Evolutionary conservation across 345 rosid species (phyloP).

Genomic region (Mangifera indica): DNA sequence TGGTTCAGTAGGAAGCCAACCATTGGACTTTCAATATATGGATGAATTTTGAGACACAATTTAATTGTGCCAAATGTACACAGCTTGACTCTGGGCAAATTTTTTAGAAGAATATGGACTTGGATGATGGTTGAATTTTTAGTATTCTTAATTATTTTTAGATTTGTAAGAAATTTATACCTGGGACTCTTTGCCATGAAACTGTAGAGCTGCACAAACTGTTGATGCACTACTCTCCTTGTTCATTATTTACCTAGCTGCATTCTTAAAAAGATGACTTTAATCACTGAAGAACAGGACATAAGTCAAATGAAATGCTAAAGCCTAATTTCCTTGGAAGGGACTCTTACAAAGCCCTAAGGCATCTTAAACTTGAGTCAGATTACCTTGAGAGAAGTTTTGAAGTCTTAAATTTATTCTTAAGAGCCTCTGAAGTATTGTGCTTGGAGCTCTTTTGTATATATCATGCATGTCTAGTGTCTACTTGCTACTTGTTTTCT

Average conservation of each 20-base stretch:
- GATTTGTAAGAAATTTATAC: not conserved
- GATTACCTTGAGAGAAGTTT: not conserved
- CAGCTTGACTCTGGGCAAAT: constrained; percentile 1
- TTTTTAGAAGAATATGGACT: not conserved
- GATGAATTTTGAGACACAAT: not conserved
- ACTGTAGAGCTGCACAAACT: not conserved
- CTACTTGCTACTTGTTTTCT: not conserved
- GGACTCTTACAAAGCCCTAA: not conserved
- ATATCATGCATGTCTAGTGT: not conserved
- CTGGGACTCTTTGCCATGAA: not conserved
- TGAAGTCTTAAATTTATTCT: not conserved
- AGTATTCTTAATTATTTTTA: not conserved
- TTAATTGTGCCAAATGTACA: not conserved
- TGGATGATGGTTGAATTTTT: not conserved
- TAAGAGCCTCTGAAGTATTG: not conserved
- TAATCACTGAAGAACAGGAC: not conserved
- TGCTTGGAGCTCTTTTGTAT: not conserved
- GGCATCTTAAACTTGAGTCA: not conserved
- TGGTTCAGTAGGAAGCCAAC: not conserved
- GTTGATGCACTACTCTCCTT: not conserved
- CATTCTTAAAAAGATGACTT: not conserved
- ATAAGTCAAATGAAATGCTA: not conserved
- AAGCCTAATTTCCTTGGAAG: not conserved
- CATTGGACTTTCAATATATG: constrained; percentile 5
- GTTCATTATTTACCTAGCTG: not conserved